These are phyloP conservation scores for Aspergillus aculeatus DNA, from an alignment of 2,329 filamentous ascomycete species.

Conservation along the genomic window DNA sequence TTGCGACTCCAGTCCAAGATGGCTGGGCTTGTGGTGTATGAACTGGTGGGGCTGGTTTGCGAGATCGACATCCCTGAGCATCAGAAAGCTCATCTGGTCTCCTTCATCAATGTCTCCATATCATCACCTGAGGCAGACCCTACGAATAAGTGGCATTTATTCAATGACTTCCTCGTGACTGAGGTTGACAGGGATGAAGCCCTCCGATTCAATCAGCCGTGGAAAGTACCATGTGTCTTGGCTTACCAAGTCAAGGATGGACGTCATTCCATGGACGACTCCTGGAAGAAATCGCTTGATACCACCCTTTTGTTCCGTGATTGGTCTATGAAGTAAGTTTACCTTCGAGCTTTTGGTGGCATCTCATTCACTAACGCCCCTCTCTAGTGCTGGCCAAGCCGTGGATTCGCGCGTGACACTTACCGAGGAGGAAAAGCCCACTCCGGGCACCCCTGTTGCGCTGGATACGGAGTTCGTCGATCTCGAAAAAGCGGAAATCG, in stretches of 20 bases:
- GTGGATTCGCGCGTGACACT: constrained; percentile 42
- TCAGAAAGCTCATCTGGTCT: constrained; percentile 86
- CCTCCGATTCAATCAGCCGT: constrained; percentile 80
- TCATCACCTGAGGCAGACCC: constrained; percentile 48
- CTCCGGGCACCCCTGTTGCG: constrained; percentile 73
- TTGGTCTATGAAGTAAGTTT: constrained; percentile 52
- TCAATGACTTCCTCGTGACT: constrained; percentile 94
- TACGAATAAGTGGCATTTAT: constrained; percentile 83
- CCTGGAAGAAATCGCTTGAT: constrained; percentile 83
- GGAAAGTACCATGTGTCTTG: constrained; percentile 89
- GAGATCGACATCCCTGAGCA: constrained; percentile 85
- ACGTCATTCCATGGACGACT: constrained; percentile 78
- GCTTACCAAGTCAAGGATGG: constrained; percentile 79
- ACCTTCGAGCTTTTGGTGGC: background rate
- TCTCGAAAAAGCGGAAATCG: constrained; percentile 87
- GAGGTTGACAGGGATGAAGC: constrained; percentile 79
- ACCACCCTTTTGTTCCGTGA: constrained; percentile 80
- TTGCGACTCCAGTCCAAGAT: constrained; percentile 75
- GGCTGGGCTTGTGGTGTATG: constrained; percentile 83
- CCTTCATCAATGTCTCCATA: constrained; percentile 75
- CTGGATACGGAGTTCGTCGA: constrained; percentile 97
- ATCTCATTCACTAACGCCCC: constrained; percentile 2
- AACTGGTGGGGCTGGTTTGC: constrained; percentile 82
- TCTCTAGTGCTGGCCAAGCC: constrained; percentile 33
- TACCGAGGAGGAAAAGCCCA: constrained; percentile 62